Evolutionary conservation across 768 basidiomycete species (phyloP).

Genomic region (Tremella yokohamensis): DNA sequence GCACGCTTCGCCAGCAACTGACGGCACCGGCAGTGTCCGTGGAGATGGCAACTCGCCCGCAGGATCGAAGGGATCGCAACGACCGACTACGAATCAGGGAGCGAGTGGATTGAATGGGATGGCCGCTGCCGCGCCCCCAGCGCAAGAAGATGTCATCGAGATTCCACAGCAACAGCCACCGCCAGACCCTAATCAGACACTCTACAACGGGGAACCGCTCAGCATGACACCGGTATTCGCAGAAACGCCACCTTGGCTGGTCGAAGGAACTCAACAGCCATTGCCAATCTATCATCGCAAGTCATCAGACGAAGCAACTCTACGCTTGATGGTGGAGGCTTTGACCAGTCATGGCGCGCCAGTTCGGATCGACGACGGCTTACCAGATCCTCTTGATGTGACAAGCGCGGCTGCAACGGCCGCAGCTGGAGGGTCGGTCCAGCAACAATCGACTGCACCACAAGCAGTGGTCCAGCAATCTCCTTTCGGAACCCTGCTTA

Average conservation of each 20-base stretch:
- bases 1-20: not conserved
- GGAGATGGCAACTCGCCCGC: conserved; percentile 1
- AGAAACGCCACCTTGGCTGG: conserved; percentile 38
- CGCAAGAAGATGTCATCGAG: conserved; percentile 20
- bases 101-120: not conserved
- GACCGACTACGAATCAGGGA: no score
- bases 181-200: conserved; percentile 15
- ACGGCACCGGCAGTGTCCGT: not conserved
- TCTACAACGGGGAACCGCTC: conserved; percentile 28
- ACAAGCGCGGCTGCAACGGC: not conserved
- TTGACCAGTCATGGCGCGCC: conserved; percentile 9
- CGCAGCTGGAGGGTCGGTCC: not conserved
- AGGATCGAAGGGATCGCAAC: not conserved
- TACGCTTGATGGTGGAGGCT: conserved; percentile 39
- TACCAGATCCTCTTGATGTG: conserved; percentile 23
- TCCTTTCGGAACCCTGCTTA: conserved; percentile 29
- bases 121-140: not conserved
- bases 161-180: not conserved
- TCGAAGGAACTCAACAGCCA: conserved; percentile 24
- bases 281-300: conserved; percentile 41
- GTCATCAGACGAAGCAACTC: conserved; percentile 29
- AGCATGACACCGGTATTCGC: conserved; percentile 29
- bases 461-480: conserved; percentile 15
- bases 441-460: not conserved
- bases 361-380: conserved; percentile 13